Conservation (phyloP, 2,329 filamentous ascomycete genomes). For the Diaporthe ampelina region DNA sequence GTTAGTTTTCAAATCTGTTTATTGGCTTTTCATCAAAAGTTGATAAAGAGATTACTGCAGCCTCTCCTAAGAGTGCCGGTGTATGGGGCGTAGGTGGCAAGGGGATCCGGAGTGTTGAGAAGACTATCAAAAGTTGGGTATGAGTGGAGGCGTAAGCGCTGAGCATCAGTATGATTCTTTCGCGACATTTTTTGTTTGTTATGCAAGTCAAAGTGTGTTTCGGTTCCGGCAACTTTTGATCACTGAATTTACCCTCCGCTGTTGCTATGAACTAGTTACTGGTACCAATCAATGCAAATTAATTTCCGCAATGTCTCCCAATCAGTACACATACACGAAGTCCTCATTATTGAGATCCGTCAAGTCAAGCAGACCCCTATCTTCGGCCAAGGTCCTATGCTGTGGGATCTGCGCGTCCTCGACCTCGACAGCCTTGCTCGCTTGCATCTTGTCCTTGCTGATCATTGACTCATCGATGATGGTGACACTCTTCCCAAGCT, state of each 20-base stretch:
- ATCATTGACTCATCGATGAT: constrained; percentile 71
- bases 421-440: constrained; percentile 51
- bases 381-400: constrained; percentile 51
- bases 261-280: background rate
- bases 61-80: background rate
- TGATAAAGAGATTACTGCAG: background rate
- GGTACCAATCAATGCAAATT: background rate
- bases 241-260: too few species aligned
- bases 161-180: background rate
- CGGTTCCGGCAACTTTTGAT: background rate
- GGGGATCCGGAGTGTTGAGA: constrained; percentile 8
- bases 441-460: constrained; percentile 60
- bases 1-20: background rate
- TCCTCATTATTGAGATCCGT: constrained; percentile 73
- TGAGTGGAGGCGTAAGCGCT: background rate
- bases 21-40: background rate
- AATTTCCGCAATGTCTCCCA: too few species aligned
- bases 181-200: background rate
- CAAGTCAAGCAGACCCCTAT: constrained; percentile 62
- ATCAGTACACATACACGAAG: constrained; percentile 68
- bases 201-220: background rate
- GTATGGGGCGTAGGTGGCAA: constrained; percentile 16
- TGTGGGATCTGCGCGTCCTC: constrained; percentile 45
- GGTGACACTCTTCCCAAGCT: constrained; percentile 70
- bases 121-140: constrained; percentile 20